Evolutionary conservation across 345 rosid genomes (phyloP), one percentile per base, ranked within the genome.

Genomic region (Gossypium anomalum): DNA sequence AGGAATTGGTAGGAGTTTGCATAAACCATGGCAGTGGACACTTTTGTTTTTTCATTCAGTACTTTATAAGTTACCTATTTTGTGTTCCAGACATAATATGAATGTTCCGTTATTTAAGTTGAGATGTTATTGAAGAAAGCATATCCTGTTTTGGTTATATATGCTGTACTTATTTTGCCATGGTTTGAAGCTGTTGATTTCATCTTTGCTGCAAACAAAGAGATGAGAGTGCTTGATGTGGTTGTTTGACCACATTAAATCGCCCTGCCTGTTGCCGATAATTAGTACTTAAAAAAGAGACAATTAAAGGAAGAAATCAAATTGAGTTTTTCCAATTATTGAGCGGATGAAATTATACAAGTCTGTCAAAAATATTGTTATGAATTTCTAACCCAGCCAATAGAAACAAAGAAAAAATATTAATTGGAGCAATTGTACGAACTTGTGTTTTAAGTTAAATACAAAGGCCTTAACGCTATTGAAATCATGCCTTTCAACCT

Each of bases 1-100:
- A 91, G 82, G 78, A 22, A 10, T 19, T 72, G 67, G 14, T 11
- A 11, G 55, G 34, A 56, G 41, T 10, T n/a, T 19, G 56, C n/a
- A 4, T 52, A 55, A 20, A 20, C 44, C 43, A 51, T 13, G 58
- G 73, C 34, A 8, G 63, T 56, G 48, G 13, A 53, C 69, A 79
- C 11, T 57, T 75, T 64, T 76, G 49, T 34, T 65, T 14, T 47
- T 71, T 75, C 25, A 8, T 1, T 22, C 23, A 58, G 73, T 20
- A 64, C 20, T 75, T 79, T 0, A 56, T 20, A 22, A 49, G n/a
- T 68, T 25, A 0, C 12, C 7, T 20, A 10, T 66, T 44, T 66
- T 66, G 12, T 45, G 43, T 9, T 12, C 2, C 13, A 44, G 15
- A 68, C 44, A 16, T 67, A 55, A 9, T 45, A 13, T 45, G 71